Evolutionary conservation across 345 rosid genomes (phyloP).

Genomic region (Heritiera fomes): DNA sequence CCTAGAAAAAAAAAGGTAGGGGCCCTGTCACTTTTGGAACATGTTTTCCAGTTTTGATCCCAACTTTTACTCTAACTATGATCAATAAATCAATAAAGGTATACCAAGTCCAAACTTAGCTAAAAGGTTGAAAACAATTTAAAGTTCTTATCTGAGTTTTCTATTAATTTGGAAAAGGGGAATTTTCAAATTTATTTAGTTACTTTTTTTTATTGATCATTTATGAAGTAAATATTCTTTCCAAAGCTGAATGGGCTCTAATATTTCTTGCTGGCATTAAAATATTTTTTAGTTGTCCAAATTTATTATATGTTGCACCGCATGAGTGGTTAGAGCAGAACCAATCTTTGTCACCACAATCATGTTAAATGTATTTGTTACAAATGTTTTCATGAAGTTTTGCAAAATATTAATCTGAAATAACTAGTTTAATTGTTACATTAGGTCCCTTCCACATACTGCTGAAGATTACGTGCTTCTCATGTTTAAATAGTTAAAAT

Average conservation of each 20-base stretch:
- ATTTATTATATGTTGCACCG: neutral
- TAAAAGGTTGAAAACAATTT: neutral
- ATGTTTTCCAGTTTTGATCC: neutral
- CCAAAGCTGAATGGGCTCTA: neutral
- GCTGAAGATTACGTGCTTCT: neutral
- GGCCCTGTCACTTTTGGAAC: neutral
- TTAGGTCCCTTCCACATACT: no score
- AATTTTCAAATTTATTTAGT: neutral
- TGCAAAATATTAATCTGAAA: neutral
- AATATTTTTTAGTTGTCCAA: neutral
- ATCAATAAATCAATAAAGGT: neutral
- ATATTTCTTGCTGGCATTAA: neutral
- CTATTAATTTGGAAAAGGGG: neutral
- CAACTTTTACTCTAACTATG: no score
- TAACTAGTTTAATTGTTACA: neutral
- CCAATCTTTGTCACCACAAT: neutral
- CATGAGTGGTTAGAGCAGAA: neutral
- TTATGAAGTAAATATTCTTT: neutral
- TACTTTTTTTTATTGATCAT: neutral
- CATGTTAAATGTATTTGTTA: neutral
- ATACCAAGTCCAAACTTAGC: neutral
- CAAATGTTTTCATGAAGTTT: neutral
- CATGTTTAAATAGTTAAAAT: neutral
- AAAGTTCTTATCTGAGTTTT: neutral
- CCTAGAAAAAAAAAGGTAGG: neutral